Base-by-base conservation (phyloP, 345 rosid genomes). In the Gossypium thurberi region DNA sequence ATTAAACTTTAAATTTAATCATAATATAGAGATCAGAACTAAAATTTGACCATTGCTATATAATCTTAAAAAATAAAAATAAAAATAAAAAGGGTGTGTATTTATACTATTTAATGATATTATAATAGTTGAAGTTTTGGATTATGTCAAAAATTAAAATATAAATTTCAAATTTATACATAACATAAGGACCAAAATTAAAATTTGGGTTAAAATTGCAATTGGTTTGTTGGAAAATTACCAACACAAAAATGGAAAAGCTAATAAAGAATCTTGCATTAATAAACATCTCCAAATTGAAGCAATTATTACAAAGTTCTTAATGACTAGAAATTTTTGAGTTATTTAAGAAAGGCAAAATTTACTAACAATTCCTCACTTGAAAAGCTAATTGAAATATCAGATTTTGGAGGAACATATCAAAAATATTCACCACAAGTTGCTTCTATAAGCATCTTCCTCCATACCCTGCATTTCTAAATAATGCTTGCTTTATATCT, bases 391-490 rank as follows among this genome's bases (percentile, higher is more conserved):
- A 58, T 59, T 21, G 65, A 72, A 69, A 23, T 71, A 43, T 21
- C 65, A 58, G 57, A 58, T 42, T 33, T 21, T 14, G 25, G 25
- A 18, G 59, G 23, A 18, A 18, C 58, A 18, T 53, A 6, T 46
- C 10, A 58, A 71, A 43, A 71, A 17, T 18, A 13, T 57, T 72
- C 75, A 72, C 67, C 65, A 58, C 43, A 58, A 72, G 46, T 44
- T 72, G 58, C 57, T 46, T 26, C 28, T 8, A 84, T 84, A 86
- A 73, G 70, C 95, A 92, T 82, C 84, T 90, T 81, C 99, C 99
- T 87, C 97, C 99, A 75, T 94, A 90, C 44, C 99, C 98, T 66
- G 98, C 98, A 82, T 84, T 89, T 80, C 88, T 78, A 78, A 90
- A 89, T 26, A 94, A 74, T 73, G 98, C 89, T 80, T 94, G 97